Evolutionary conservation across 176 grass and related monocot species (phyloP).

Genomic region (Rhipidocladum racemiflorum): DNA sequence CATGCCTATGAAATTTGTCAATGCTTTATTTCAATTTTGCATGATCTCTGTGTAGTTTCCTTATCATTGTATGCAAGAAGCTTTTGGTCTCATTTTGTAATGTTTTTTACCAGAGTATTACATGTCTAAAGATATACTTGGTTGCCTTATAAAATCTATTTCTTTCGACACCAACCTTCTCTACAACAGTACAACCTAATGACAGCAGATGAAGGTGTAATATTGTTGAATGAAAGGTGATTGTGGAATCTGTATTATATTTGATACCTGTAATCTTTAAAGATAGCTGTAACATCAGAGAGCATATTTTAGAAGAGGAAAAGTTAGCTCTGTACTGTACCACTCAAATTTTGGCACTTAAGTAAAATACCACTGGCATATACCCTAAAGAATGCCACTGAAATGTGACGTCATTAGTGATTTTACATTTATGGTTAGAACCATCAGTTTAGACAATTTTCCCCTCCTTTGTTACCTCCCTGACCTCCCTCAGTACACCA

Average conservation of each 20-base stretch:
- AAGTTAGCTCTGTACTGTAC: not conserved
- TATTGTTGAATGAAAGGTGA: not conserved
- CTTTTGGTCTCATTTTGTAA: not conserved
- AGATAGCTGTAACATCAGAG: not conserved
- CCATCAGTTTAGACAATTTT: not conserved
- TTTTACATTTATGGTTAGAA: not conserved
- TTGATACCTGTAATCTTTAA: not conserved
- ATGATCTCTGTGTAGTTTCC: not conserved
- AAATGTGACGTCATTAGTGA: not conserved
- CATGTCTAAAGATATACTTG: not conserved
- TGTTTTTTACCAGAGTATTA: not conserved
- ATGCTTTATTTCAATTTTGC: not conserved
- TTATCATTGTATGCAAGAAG: not conserved
- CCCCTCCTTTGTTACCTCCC: not conserved
- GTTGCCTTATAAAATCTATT: not conserved
- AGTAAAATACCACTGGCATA: not conserved
- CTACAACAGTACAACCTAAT: not conserved
- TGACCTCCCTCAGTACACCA: not conserved
- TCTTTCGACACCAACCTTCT: not conserved
- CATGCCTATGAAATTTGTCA: not conserved
- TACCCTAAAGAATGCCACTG: not conserved
- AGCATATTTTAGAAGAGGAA: constrained; percentile 4
- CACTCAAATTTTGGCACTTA: not conserved
- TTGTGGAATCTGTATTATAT: not conserved
- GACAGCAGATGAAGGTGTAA: not conserved